phyloP scores from a whole-genome alignment of 75 land plant species.

The Picea glauca region DNA sequence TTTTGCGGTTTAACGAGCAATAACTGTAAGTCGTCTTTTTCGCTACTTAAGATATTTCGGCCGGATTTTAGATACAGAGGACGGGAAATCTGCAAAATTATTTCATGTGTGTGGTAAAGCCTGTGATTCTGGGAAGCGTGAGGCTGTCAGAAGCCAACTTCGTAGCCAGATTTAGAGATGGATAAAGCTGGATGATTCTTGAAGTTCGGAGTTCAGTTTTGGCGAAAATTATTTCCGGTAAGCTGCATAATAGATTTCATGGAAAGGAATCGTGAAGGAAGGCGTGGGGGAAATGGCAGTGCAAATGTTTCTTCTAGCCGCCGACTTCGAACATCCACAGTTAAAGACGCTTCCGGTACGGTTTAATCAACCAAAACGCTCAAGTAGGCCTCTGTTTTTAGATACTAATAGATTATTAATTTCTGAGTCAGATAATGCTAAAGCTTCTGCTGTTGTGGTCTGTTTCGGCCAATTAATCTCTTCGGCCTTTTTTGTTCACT shows the following conservation, averaged over 20 bases:
- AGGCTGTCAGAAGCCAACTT: background rate
- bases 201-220: background rate
- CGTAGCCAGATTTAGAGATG: background rate
- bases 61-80: conserved; percentile 7
- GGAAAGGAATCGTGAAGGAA: conserved; percentile 34
- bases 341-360: conserved; percentile 34
- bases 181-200: background rate
- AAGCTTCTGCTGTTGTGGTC: background rate
- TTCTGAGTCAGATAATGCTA: background rate
- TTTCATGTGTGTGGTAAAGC: conserved; percentile 12
- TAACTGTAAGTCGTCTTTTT: background rate
- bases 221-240: background rate
- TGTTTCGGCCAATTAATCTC: background rate
- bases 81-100: background rate
- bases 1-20: background rate
- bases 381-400: background rate
- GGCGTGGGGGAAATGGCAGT: conserved; percentile 12
- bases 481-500: background rate
- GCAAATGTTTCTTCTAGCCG: conserved; percentile 9
- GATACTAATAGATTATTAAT: background rate
- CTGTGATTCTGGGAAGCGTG: conserved; percentile 10
- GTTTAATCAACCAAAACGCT: background rate
- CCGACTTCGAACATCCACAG: conserved; percentile 25
- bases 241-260: conserved; percentile 16
- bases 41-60: background rate